Conservation (phyloP, 1,284 basidiomycete species). For the Apiotrichum sp. region DNA sequence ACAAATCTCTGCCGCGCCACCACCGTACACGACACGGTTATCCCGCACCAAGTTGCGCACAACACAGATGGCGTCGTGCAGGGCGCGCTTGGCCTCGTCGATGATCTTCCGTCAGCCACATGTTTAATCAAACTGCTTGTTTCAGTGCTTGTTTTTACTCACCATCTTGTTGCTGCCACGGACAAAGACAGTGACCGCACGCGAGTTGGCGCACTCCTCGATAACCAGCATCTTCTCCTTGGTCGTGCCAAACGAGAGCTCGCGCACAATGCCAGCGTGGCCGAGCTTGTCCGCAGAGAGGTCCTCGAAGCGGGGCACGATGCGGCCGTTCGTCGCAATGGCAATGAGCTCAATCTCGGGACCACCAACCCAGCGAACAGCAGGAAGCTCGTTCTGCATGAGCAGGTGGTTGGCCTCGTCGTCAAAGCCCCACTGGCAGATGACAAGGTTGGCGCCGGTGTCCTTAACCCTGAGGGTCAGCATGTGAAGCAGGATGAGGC, state of each 20-base stretch:
- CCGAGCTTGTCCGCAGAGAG: constrained; percentile 86
- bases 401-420: constrained; percentile 98
- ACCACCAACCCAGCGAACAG: constrained; percentile 98
- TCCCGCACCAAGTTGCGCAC: constrained; percentile 93
- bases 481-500: background rate
- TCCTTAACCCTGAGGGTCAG: constrained; percentile 67
- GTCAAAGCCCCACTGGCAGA: constrained; percentile 99
- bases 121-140: background rate
- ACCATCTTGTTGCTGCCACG: constrained; percentile 99
- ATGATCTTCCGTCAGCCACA: constrained; percentile 63
- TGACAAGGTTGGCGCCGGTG: constrained; percentile 96
- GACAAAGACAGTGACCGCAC: constrained; percentile 95
- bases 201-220: constrained; percentile 94
- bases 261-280: constrained; percentile 83
- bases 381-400: constrained; percentile 95
- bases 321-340: constrained; percentile 96
- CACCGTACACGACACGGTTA: constrained; percentile 96
- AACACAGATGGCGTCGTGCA: constrained; percentile 96
- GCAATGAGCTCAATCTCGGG: constrained; percentile 99
- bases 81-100: constrained; percentile 93
- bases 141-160: constrained; percentile 18
- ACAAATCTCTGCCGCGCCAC: constrained; percentile 95
- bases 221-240: constrained; percentile 99
- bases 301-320: constrained; percentile 97
- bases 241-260: constrained; percentile 93